A percentile compares a stretch with the other conserved stretches of the same genome.
Conservation (phyloP, 495 filamentous ascomycete species). For the Astrocystis sublimbata region DNA sequence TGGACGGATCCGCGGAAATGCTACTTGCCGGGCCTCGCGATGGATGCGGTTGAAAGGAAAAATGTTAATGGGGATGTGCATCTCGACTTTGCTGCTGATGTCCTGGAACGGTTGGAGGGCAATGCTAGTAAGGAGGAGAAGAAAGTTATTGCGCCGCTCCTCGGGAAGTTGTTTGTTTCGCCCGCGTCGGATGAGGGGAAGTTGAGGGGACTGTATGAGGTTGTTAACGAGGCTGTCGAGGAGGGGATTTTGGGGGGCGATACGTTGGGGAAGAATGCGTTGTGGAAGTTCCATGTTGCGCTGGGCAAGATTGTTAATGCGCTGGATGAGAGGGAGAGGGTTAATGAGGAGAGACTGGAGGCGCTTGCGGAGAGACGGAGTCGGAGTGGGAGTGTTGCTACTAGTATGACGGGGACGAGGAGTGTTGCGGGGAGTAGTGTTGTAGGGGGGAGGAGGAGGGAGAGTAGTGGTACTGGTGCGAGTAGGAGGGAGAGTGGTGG, state of each 20-base stretch:
- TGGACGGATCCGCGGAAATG: constrained; percentile 95
- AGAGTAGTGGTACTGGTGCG: too few species aligned
- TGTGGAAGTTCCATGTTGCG: constrained; percentile 75
- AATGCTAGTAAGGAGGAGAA: constrained; percentile 75
- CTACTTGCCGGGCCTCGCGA: constrained; percentile 64
- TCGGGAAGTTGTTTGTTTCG: constrained; percentile 82
- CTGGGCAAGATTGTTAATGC: constrained; percentile 62
- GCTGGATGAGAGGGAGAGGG: constrained; percentile 49
- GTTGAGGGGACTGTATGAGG: constrained; percentile 51
- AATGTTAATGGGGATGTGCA: constrained; percentile 67
- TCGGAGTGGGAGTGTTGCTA: constrained; percentile 32
- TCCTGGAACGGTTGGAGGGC: constrained; percentile 59
- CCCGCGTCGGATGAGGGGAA: constrained; percentile 53
- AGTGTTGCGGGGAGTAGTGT: too few species aligned
- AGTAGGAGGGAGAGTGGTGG: too few species aligned
- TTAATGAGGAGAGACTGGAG: too few species aligned
- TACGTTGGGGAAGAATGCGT: constrained; percentile 67
- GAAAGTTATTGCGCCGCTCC: constrained; percentile 73
- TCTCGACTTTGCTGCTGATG: constrained; percentile 61
- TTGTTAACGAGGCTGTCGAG: constrained; percentile 68
- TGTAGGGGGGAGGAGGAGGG: too few species aligned
- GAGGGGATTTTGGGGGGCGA: constrained; percentile 68
- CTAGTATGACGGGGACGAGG: constrained; percentile 1
- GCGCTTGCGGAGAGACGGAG: constrained; percentile 36
- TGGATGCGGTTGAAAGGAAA: constrained; percentile 60